Conservation (phyloP, 352 stramenopile species). For the Globisporangium lucens region DNA sequence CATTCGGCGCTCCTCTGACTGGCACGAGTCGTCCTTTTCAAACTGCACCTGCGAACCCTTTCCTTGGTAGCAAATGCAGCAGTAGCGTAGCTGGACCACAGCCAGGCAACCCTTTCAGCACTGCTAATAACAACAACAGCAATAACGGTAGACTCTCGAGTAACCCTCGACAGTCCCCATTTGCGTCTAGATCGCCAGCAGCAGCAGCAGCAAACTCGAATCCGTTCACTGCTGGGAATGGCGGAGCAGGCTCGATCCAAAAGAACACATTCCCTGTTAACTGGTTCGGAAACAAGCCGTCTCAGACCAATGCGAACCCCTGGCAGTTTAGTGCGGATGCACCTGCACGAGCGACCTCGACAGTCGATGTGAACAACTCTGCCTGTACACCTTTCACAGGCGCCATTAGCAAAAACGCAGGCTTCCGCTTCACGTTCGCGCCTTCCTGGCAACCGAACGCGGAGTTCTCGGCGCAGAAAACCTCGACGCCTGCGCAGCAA, state of each 20-base stretch:
- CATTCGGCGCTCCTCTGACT: background rate
- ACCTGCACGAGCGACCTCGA: background rate
- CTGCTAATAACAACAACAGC: background rate
- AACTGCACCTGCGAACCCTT: conserved; percentile 8
- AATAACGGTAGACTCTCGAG: background rate
- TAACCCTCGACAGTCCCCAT: background rate
- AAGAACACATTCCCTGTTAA: background rate
- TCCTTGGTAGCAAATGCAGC: background rate
- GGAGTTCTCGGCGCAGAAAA: background rate
- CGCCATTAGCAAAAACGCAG: background rate
- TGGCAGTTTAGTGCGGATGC: background rate
- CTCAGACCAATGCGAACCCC: background rate
- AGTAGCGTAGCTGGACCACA: background rate
- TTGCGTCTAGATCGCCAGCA: background rate
- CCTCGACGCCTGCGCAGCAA: background rate
- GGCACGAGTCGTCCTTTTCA: background rate
- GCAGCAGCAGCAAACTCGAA: background rate
- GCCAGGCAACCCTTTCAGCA: background rate
- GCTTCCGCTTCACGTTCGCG: conserved; percentile 13
- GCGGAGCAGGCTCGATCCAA: background rate
- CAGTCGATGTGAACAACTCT: background rate
- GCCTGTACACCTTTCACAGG: background rate
- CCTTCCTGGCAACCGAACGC: conserved; percentile 10
- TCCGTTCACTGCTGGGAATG: conserved; percentile 2
- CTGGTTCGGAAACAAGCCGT: background rate